Percentiles rank a stretch among this genome's conserved stretches.
phyloP scores from a whole-genome alignment of 2,329 filamentous ascomycete genomes.

The Xylaria sp. region DNA sequence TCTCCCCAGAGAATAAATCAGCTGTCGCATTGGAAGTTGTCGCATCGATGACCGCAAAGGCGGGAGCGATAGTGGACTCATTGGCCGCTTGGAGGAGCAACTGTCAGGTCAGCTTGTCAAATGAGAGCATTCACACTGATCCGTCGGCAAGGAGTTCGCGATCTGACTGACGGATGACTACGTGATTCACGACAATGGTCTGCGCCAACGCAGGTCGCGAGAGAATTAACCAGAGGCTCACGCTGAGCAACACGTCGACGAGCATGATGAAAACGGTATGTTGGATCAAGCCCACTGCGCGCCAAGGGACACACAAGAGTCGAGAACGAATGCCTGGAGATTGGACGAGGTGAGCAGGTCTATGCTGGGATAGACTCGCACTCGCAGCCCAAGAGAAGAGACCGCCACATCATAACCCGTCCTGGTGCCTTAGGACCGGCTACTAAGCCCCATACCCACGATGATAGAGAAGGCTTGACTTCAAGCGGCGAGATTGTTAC shows the following conservation, averaged over 20 bases:
- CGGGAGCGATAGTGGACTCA: slow-evolving; percentile 29
- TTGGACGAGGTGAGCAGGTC: not conserved
- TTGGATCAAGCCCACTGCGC: slow-evolving; percentile 10
- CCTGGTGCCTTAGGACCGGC: slow-evolving; percentile 14
- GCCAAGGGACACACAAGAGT: slow-evolving; percentile 6
- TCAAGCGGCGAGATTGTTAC: slow-evolving; percentile 20
- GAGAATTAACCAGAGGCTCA: slow-evolving; percentile 22
- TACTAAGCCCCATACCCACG: slow-evolving; percentile 10
- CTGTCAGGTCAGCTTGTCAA: slow-evolving; percentile 22
- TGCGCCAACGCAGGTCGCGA: slow-evolving; percentile 21
- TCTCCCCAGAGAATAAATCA: slow-evolving; percentile 33
- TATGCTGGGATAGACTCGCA: slow-evolving; percentile 1
- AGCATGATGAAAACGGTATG: slow-evolving; percentile 25
- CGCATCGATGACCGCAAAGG: slow-evolving; percentile 28
- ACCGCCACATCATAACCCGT: not conserved
- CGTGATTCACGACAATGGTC: slow-evolving; percentile 33
- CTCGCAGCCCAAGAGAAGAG: slow-evolving; percentile 6
- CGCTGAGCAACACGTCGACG: slow-evolving; percentile 13
- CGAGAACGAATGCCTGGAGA: not conserved
- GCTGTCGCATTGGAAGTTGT: slow-evolving; percentile 34
- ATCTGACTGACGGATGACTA: slow-evolving; percentile 32
- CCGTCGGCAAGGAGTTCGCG: slow-evolving; percentile 8
- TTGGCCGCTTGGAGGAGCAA: slow-evolving; percentile 28
- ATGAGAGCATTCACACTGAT: not conserved
- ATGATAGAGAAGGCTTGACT: slow-evolving; percentile 16